Base-by-base conservation (phyloP, 1,139 yeast genomes). In the Blastobotrys illinoisensis region DNA sequence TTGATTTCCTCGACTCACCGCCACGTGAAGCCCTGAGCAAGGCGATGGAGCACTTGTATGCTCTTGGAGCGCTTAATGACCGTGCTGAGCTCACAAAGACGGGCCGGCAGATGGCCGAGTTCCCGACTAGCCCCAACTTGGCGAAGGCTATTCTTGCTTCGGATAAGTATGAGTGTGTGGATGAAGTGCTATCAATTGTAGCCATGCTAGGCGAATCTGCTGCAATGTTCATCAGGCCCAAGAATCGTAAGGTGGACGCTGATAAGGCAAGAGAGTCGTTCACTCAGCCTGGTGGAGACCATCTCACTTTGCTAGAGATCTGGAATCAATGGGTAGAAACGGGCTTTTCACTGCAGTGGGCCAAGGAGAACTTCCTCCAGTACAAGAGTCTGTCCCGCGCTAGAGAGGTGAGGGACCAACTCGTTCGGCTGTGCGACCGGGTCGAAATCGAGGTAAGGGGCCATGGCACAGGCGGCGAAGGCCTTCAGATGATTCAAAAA, bases 1-100 rank as follows among this genome's bases (percentile, higher is more conserved):
- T 93, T 67, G 96, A 90, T 54, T 88, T 91, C 63, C 78, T 93
- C 79, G 99, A 93, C 65, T 78, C 87, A 5, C 99, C 99, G 1
- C 80, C 88, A 1, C 73, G 82, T 3, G 85, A 83, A 47, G 74
- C 95, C 0, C 71, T 93, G 53, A 83, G 87, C 40, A 85, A 86
- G 62, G 83, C 97, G 0, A 73, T 93, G 51, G 96, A 89, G 62
- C 75, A 84, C 53, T 71, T 93, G 21, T 91, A 93, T 69, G 84
- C 95, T 0, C 70, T 93, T 4, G 98, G 98, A 0, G 98, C 97
- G 0, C 71, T 93, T 53, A 88, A 86, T 61, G 83, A 86, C n/a
- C 74, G 78, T 54, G 97, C 97, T 0, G 79, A 80, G 57, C 75
- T 95, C 36, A 93, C 99, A 0, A 79, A 81, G 56, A 67, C 83